Evolutionary conservation across 208 protist genomes (phyloP).

Genomic region (Novymonas esmeraldas): DNA sequence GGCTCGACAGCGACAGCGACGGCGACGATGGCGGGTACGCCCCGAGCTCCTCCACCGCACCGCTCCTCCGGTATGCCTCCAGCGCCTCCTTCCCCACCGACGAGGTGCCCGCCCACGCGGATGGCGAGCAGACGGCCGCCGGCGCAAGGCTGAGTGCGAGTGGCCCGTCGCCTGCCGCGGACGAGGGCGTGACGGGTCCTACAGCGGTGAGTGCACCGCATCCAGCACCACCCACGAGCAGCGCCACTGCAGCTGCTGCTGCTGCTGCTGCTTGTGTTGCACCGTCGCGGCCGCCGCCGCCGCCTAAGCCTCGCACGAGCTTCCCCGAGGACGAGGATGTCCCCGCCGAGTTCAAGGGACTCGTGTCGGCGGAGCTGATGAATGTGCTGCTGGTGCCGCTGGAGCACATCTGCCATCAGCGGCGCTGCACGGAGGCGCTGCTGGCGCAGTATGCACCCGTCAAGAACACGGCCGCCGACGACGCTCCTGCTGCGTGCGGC

Average conservation of each 20-base stretch:
- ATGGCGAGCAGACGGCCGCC: neutral
- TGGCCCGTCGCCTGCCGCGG: too few species aligned
- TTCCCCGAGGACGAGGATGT: conserved; percentile 61
- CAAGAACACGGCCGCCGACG: neutral
- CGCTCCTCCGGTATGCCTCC: conserved; percentile 44
- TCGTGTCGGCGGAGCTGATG: conserved; percentile 66
- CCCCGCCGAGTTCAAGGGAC: conserved; percentile 52
- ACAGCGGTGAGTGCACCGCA: too few species aligned
- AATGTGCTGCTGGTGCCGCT: conserved; percentile 54
- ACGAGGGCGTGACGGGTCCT: too few species aligned
- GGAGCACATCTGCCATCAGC: conserved; percentile 33
- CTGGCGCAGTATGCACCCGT: conserved; percentile 73
- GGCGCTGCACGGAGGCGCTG: conserved; percentile 55
- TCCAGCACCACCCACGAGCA: neutral
- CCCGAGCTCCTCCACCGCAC: conserved; percentile 11
- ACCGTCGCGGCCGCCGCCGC: neutral
- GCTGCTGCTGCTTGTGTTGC: neutral
- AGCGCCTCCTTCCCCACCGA: conserved; percentile 18
- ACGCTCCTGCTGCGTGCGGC: neutral
- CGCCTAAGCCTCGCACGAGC: neutral
- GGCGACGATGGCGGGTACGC: conserved; percentile 76
- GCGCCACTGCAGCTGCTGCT: neutral
- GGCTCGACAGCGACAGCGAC: conserved; percentile 83
- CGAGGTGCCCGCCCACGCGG: conserved; percentile 4
- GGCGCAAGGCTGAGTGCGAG: too few species aligned